Base-by-base conservation (phyloP, 2,329 filamentous ascomycete species). In the Penicillium sp. region DNA sequence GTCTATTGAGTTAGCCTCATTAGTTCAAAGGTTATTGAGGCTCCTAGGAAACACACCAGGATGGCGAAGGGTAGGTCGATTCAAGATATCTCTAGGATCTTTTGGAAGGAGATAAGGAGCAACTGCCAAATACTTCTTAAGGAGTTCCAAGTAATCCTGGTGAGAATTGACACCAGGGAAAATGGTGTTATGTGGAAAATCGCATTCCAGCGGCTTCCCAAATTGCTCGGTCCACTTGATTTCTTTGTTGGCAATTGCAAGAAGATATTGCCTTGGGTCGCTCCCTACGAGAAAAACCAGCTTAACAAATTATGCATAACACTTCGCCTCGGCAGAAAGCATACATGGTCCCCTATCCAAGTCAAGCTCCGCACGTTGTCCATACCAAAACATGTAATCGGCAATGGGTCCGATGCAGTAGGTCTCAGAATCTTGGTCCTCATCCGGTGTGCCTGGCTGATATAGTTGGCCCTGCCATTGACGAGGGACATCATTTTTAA, bases 361-460 rank as follows among this genome's bases (percentile, higher is more conserved):
- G 9, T 59, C 46, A 23, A 62, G 33, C 10, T 58, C 40, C 0
- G 49, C 48, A 35, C 54, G 53, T 46, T 58, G 42, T 2, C 58
- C 58, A 52, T 59, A 57, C 59, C 58, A 64, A 47, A 65, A 64
- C 61, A 61, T 64, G 38, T 64, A 62, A 50, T 65, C 62, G 1
- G 55, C 50, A 13, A 44, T 53, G 6, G 55, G 58, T n/a, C 58
- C 55, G 24, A 61, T 60, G 41, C 54, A 60, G 40, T 52, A 61
- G 10, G 38, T 50, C 20, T 55, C 48, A 6, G 46, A 52, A 44
- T 61, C 54, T 38, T 28, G 24, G 18, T 55, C 48, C 8, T 49
- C 35, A 15, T 55, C 48, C 8, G 44, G 50, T 23, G 43, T 49
- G 10, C 42, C 44, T 6, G 31, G 12, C 15, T 23, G 15, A 54